Conservation (phyloP, 176 grass and related monocot species). For the Phyllostachys edulis region DNA sequence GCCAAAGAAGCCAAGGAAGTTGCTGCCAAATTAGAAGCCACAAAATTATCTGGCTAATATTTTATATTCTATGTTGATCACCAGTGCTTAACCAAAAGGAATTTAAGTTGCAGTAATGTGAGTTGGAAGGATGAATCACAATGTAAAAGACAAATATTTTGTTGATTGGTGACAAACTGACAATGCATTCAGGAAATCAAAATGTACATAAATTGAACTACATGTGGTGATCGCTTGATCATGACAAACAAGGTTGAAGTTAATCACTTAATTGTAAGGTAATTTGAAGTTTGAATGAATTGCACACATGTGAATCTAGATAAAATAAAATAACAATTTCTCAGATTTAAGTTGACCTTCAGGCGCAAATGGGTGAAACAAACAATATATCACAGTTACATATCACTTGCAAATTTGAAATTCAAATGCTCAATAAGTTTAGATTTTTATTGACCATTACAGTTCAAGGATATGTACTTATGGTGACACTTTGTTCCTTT, state of each 20-base stretch:
- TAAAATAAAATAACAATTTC: not conserved
- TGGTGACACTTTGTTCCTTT: too few species aligned
- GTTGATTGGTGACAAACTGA: not conserved
- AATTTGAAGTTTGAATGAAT: not conserved
- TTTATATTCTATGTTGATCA: not conserved
- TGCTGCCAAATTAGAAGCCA: conserved; percentile 49
- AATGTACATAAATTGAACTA: not conserved
- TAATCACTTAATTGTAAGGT: not conserved
- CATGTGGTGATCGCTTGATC: not conserved
- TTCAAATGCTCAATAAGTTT: not conserved
- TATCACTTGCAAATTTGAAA: not conserved
- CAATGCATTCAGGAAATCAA: not conserved
- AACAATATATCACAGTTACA: too few species aligned
- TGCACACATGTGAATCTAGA: not conserved
- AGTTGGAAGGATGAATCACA: not conserved
- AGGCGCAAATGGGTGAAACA: too few species aligned
- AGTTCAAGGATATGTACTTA: too few species aligned
- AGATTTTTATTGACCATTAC: too few species aligned
- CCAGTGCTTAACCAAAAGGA: not conserved
- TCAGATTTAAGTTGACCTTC: too few species aligned
- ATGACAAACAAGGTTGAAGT: not conserved
- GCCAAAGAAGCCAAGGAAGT: conserved; percentile 48
- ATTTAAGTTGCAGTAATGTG: not conserved
- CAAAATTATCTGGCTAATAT: conserved; percentile 35
- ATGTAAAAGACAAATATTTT: conserved; percentile 9